Base-by-base conservation (phyloP, 495 filamentous ascomycete genomes). In the Penicillium crystallinum region DNA sequence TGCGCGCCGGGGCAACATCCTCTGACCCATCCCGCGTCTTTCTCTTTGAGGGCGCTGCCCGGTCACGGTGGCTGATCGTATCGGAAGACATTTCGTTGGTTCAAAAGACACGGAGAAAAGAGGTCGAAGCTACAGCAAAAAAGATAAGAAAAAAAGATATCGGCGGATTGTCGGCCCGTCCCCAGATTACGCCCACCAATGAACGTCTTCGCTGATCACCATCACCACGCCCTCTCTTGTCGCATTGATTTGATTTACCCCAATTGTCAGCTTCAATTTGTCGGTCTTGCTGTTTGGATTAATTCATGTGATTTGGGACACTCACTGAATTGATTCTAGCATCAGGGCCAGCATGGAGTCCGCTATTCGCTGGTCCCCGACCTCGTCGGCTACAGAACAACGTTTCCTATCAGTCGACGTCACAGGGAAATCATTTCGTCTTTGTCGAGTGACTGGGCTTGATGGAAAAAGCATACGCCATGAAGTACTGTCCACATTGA, bases 301-400 rank as follows among this genome's bases (percentile, higher is more conserved):
- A 23, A 12, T 11, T 35, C 30, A 50, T 49, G 38, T 31, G 41
- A 48, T 39, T 41, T n/a, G 15, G 27, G 14, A 39, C 23, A 10
- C 34, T 55, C 21, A 8, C 9, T 48, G 25, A 29, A 50, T 1
- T n/a, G 18, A 31, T 27, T 19, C 34, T 19, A 12, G 15, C 41
- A 27, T 10, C 23, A 55, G 45, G 55, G 48, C 27, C 36, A 48
- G 36, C 51, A 86, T 86, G 84, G 83, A 86, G 65, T 80, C 78
- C 21, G 84, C 83, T 14, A 85, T 97, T 62, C 83, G 90, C 57
- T 97, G 91, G 91, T 97, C 93, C 19, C 86, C 90, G 35, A 89
- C 85, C 57, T 84, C 89, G 15, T 80, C 65, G 63, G 79, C 74
- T 61, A 76, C 74, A 30, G 75, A 76, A 31, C 81, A 83, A 57